Percentiles rank a stretch among this genome's conserved stretches.
Conservation (phyloP, 768 basidiomycete species). For the Hypholoma sublateritium region DNA sequence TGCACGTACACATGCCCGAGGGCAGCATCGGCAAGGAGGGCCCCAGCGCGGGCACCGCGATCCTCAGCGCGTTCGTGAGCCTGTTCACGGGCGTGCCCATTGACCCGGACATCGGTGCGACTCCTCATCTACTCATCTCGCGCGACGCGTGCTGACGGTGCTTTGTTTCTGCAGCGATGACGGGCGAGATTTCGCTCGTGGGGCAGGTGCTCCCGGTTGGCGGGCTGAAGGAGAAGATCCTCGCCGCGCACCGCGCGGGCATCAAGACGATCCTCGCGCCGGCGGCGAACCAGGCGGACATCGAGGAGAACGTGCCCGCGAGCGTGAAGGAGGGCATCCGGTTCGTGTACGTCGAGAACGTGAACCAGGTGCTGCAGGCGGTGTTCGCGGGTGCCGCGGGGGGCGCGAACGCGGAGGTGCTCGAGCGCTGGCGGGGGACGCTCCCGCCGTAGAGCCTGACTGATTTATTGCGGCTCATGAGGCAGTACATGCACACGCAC, state of each 20-base stretch:
- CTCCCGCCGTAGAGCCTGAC: conserved; percentile 5
- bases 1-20: conserved; percentile 98
- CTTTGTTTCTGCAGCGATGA: conserved; percentile 69
- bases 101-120: conserved; percentile 83
- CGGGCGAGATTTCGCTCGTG: conserved; percentile 94
- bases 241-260: conserved; percentile 95
- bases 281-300: conserved; percentile 87
- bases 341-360: conserved; percentile 94
- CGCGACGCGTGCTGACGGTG: neutral
- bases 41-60: conserved; percentile 94
- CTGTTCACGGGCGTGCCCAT: conserved; percentile 86
- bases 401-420: conserved; percentile 24
- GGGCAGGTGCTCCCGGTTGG: conserved; percentile 97
- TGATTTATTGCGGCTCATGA: neutral
- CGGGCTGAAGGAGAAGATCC: conserved; percentile 93
- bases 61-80: conserved; percentile 88
- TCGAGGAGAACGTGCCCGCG: conserved; percentile 95
- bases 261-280: conserved; percentile 92
- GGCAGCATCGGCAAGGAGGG: conserved; percentile 94
- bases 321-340: conserved; percentile 94
- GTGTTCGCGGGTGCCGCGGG: conserved; percentile 64
- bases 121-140: neutral
- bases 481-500: neutral
- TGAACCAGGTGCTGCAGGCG: conserved; percentile 85
- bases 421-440: conserved; percentile 58